phyloP scores from a whole-genome alignment of 306 rosid genomes.

The Herpetospermum pedunculosum region DNA sequence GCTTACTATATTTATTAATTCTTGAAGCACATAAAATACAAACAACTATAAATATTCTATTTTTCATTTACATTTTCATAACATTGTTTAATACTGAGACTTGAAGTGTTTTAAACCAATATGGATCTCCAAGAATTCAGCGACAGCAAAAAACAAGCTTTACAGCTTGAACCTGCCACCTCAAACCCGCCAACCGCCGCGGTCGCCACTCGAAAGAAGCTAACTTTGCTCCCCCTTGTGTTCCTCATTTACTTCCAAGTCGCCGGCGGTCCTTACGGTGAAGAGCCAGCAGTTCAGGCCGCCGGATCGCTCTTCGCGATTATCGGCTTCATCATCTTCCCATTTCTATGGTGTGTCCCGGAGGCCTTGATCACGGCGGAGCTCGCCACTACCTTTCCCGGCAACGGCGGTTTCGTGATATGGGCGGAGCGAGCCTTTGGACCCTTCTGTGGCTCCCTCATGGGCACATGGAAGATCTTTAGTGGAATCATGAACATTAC shows the following conservation, averaged over 20 bases:
- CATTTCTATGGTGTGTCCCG: not conserved
- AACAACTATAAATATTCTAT: too few species aligned
- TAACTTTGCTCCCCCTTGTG: constrained; percentile 8
- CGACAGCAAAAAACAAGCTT: not conserved
- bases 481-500: constrained; percentile 4
- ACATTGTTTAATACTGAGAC: not conserved
- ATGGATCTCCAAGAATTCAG: not conserved
- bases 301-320: not conserved
- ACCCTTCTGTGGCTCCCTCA: constrained; percentile 4
- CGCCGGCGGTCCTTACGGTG: not conserved
- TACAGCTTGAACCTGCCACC: not conserved
- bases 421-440: constrained; percentile 6
- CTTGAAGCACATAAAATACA: too few species aligned
- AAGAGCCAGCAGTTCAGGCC: constrained; percentile 7
- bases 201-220: not conserved
- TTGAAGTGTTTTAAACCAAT: not conserved
- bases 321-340: not conserved
- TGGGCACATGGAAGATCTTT: constrained; percentile 3
- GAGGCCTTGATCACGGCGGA: not conserved
- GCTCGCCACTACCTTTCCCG: constrained; percentile 8
- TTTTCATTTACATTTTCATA: not conserved
- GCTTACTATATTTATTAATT: too few species aligned
- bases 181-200: not conserved
- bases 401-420: constrained; percentile 5
- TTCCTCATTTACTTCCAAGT: constrained; percentile 10